Evolutionary conservation across 306 rosid genomes (phyloP).

Genomic region (Cicer chorassanicum): DNA sequence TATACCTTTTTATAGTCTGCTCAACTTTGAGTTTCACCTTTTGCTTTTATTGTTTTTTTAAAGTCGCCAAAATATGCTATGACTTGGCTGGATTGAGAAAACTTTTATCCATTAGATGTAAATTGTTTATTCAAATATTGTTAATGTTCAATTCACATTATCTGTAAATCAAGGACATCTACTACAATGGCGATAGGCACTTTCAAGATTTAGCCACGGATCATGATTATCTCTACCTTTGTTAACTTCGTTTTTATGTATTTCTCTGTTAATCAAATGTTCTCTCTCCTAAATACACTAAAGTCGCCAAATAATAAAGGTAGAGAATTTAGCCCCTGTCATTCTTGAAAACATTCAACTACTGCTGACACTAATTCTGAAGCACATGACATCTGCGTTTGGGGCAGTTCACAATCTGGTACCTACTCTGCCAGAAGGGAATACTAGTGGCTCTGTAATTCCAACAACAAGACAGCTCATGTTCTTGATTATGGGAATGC

Average conservation of each 20-base stretch:
- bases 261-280: too few species aligned
- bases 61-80: background rate
- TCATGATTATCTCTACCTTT: too few species aligned
- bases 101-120: slow-evolving; percentile 1
- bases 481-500: background rate
- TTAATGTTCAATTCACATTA: background rate
- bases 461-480: background rate
- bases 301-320: too few species aligned
- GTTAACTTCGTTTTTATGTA: too few species aligned
- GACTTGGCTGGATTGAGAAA: background rate
- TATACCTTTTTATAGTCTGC: slow-evolving; percentile 19
- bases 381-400: too few species aligned
- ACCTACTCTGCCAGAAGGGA: background rate
- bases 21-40: slow-evolving; percentile 43
- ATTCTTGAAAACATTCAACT: background rate
- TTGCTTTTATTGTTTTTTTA: slow-evolving; percentile 52
- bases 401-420: background rate
- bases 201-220: background rate
- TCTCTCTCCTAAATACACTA: too few species aligned
- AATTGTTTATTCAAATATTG: slow-evolving; percentile 14
- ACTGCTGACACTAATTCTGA: background rate
- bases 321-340: background rate
- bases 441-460: background rate
- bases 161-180: background rate
- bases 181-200: background rate